These are phyloP conservation scores for Trichocladium uniseriatum DNA, from an alignment of 495 filamentous ascomycete species.

Conservation along the genomic window DNA sequence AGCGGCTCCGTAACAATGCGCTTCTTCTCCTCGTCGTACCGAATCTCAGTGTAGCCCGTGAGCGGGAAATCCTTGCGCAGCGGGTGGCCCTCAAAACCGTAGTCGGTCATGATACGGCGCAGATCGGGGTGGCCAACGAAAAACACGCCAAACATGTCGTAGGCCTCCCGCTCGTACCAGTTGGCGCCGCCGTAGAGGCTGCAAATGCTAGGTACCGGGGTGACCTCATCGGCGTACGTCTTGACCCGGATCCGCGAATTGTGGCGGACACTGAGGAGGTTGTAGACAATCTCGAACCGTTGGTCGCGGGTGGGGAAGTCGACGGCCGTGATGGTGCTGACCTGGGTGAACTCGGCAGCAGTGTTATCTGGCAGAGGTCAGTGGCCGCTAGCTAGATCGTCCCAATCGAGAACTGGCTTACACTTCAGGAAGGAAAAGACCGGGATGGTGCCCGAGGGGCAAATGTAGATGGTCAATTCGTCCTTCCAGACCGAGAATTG, in stretches of 20 bases:
- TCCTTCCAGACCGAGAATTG: conserved; percentile 99
- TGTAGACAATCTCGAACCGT: conserved; percentile 98
- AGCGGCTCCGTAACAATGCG: conserved; percentile 94
- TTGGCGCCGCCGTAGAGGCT: conserved; percentile 87
- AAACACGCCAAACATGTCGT: conserved; percentile 97
- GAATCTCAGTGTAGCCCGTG: conserved; percentile 96
- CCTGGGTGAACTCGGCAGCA: conserved; percentile 88
- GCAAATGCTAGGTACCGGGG: conserved; percentile 84
- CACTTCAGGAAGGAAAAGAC: conserved; percentile 91
- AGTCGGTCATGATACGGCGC: conserved; percentile 98
- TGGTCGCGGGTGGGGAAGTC: conserved; percentile 92
- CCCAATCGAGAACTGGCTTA: conserved; percentile 18
- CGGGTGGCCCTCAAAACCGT: conserved; percentile 97
- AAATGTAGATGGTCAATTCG: conserved; percentile 87
- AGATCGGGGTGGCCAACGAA: conserved; percentile 93
- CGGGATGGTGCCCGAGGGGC: conserved; percentile 77
- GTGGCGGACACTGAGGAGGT: conserved; percentile 87
- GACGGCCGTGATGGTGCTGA: conserved; percentile 85
- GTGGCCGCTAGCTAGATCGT: background rate
- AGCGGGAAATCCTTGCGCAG: conserved; percentile 96
- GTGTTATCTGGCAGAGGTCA: conserved; percentile 57
- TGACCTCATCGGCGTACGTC: conserved; percentile 95
- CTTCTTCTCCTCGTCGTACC: conserved; percentile 99
- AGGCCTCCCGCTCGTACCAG: conserved; percentile 98
- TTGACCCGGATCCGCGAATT: conserved; percentile 96